These are phyloP conservation scores for Moniliella sp. DNA, from an alignment of 1,284 basidiomycete genomes.

Conservation along the genomic window DNA sequence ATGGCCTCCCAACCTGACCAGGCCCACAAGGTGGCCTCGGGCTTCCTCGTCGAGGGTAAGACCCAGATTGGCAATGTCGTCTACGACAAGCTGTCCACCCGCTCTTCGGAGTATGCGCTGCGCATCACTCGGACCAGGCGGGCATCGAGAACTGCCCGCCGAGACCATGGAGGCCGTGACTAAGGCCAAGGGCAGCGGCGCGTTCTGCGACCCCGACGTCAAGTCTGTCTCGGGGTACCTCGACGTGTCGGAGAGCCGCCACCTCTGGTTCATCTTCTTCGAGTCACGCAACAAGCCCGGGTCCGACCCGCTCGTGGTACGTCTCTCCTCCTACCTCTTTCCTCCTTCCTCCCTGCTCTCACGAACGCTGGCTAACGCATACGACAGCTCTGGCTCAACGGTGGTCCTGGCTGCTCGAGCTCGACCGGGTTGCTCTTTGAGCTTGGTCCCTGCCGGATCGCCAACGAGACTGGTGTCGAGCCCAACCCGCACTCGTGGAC, in stretches of 20 bases:
- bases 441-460: conserved; percentile 60
- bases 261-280: conserved; percentile 74
- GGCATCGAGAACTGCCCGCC: neutral
- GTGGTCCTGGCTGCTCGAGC: conserved; percentile 44
- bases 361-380: too few relatives aligned
- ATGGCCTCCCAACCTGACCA: conserved; percentile 8
- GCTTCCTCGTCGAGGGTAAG: conserved; percentile 15
- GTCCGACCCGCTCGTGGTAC: conserved; percentile 55
- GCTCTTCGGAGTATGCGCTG: conserved; percentile 47
- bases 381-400: conserved; percentile 82
- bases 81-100: conserved; percentile 53
- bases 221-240: conserved; percentile 65
- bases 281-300: conserved; percentile 53
- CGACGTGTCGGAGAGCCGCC: conserved; percentile 61
- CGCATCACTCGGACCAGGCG: conserved; percentile 43
- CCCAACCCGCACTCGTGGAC: conserved; percentile 62
- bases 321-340: too few relatives aligned
- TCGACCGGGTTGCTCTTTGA: conserved; percentile 48
- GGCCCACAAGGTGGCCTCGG: conserved; percentile 9
- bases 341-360: too few relatives aligned
- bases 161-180: neutral
- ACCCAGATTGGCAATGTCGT: conserved; percentile 34
- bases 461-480: conserved; percentile 48
- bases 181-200: conserved; percentile 6
- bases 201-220: conserved; percentile 56